Conservation (phyloP, 306 rosid species). For the Carpinus fangiana region DNA sequence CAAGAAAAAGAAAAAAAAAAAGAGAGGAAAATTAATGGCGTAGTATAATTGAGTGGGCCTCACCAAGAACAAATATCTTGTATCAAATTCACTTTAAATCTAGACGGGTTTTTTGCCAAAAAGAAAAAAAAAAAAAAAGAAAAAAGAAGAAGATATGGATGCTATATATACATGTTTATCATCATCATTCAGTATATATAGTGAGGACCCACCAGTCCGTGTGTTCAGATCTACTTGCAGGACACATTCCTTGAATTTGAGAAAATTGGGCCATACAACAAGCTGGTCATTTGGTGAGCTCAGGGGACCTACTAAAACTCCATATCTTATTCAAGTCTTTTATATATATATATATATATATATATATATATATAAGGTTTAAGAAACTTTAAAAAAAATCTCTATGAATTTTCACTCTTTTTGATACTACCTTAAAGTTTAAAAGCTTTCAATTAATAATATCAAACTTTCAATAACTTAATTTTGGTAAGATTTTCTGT, state of each 20-base stretch:
- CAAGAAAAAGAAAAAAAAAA: too few species aligned
- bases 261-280: conserved; percentile 42
- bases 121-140: not conserved
- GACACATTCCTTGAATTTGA: conserved; percentile 28
- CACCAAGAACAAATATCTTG: not conserved
- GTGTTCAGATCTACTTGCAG: conserved; percentile 35
- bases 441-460: too few species aligned
- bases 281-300: conserved; percentile 28
- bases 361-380: too few species aligned
- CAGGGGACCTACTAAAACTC: conserved; percentile 33
- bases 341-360: too few species aligned
- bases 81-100: not conserved
- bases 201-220: conserved; percentile 49
- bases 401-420: too few species aligned
- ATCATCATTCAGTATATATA: not conserved
- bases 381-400: too few species aligned
- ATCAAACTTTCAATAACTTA: too few species aligned
- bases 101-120: not conserved
- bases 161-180: not conserved
- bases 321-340: conserved; percentile 1
- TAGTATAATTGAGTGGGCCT: not conserved
- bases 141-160: not conserved
- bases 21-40: too few species aligned
- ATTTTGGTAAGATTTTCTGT: too few species aligned
- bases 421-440: too few species aligned